A percentile compares a stretch with the other conserved stretches of the same genome.
phyloP scores from a whole-genome alignment of 495 filamentous ascomycete species.

The Hypoxylon lienhwacheense region DNA sequence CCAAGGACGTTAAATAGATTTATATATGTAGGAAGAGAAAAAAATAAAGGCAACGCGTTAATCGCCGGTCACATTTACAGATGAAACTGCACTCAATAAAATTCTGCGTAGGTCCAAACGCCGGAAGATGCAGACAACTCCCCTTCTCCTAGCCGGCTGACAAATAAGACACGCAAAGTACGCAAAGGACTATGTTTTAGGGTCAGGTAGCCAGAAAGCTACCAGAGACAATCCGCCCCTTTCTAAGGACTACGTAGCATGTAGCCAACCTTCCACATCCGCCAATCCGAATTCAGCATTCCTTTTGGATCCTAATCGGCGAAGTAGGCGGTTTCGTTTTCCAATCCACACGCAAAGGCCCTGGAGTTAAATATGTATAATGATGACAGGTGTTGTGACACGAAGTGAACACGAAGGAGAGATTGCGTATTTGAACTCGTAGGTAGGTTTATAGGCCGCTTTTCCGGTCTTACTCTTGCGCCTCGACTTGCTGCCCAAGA shows the following conservation, averaged over 20 bases:
- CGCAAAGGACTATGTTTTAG: conserved; percentile 20
- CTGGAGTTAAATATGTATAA: conserved; percentile 34
- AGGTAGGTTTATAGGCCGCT: not conserved
- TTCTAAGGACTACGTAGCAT: conserved; percentile 5
- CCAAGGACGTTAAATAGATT: too few species aligned
- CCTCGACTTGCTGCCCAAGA: not conserved
- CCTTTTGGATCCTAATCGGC: conserved; percentile 8
- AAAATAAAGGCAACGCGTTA: not conserved
- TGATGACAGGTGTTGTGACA: conserved; percentile 17
- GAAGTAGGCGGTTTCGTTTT: not conserved
- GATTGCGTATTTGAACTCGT: conserved; percentile 27
- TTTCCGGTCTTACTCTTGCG: not conserved
- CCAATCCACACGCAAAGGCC: conserved; percentile 21
- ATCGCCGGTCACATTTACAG: not conserved
- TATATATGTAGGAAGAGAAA: not conserved
- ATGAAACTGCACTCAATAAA: conserved; percentile 25
- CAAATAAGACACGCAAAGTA: conserved; percentile 20
- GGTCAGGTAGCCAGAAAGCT: conserved; percentile 29
- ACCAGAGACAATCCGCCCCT: conserved; percentile 31
- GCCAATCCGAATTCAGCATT: conserved; percentile 16
- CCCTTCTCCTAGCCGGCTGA: conserved; percentile 30
- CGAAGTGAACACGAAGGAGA: conserved; percentile 34
- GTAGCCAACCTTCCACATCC: conserved; percentile 6
- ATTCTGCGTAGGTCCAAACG: conserved; percentile 23
- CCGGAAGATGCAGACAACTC: conserved; percentile 31